These are phyloP conservation scores for Ambrosiella cleistominuta DNA, from an alignment of 2,329 filamentous ascomycete genomes.

Conservation along the genomic window DNA sequence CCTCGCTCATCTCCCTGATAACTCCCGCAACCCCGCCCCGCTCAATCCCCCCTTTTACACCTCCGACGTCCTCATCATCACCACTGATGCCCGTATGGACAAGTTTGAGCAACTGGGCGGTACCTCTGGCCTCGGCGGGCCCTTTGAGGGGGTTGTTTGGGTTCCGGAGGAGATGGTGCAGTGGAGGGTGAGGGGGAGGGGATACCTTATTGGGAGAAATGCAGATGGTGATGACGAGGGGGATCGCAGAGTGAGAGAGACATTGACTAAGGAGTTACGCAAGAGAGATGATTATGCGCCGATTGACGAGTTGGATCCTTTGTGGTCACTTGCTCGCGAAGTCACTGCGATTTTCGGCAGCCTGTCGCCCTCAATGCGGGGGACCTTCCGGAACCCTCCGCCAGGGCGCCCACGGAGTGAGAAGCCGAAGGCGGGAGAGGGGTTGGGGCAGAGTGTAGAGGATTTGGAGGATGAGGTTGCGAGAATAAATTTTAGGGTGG, in stretches of 20 bases:
- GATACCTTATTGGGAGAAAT: conserved; percentile 57
- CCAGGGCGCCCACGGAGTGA: conserved; percentile 42
- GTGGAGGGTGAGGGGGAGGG: conserved; percentile 72
- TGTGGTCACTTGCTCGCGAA: conserved; percentile 65
- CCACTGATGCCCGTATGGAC: conserved; percentile 74
- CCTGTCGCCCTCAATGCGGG: conserved; percentile 61
- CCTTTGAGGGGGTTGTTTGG: conserved; percentile 79
- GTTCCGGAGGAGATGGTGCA: conserved; percentile 51
- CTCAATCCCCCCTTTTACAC: conserved; percentile 52
- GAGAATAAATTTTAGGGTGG: conserved; percentile 60
- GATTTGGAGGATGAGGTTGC: conserved; percentile 54
- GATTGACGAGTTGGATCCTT: not conserved
- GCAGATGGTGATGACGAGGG: conserved; percentile 26
- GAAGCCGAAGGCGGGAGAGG: conserved; percentile 22
- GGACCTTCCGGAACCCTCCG: conserved; percentile 54
- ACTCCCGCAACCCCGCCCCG: conserved; percentile 54
- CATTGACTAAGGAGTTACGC: conserved; percentile 16
- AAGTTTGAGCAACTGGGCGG: conserved; percentile 58
- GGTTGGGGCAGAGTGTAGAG: conserved; percentile 46
- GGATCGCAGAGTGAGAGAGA: not conserved
- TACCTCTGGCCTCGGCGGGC: conserved; percentile 39
- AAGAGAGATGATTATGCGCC: conserved; percentile 18
- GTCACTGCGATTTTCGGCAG: conserved; percentile 84
- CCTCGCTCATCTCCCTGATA: conserved; percentile 55
- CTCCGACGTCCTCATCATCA: conserved; percentile 66